Evolutionary conservation across 257 asterid species (phyloP).

Genomic region (Paulownia fortunei): DNA sequence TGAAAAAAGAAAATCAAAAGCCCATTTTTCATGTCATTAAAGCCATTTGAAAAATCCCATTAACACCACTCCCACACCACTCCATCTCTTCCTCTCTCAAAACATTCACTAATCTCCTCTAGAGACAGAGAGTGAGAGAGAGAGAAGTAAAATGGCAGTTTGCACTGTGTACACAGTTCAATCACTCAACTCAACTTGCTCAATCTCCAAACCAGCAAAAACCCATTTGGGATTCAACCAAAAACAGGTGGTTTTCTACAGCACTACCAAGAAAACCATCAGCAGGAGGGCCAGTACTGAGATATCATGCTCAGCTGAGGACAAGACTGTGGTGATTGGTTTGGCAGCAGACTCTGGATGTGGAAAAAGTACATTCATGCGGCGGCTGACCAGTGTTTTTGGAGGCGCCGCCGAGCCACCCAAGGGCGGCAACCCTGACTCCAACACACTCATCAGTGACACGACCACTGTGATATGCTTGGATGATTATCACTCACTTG

Average conservation of each 20-base stretch:
- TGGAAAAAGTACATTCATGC: constrained; percentile 97
- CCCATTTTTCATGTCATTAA: constrained; percentile 23
- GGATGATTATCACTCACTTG: constrained; percentile 96
- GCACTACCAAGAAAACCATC: constrained; percentile 31
- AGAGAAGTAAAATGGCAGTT: constrained; percentile 65
- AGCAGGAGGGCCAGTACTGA: not conserved
- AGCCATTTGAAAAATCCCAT: not conserved
- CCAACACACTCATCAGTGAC: constrained; percentile 90
- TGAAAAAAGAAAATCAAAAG: not conserved
- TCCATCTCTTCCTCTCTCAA: constrained; percentile 32
- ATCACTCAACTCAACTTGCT: constrained; percentile 66
- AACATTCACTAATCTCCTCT: constrained; percentile 16
- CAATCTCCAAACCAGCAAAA: constrained; percentile 75
- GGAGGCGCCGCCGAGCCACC: constrained; percentile 99
- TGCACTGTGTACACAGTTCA: constrained; percentile 73
- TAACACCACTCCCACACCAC: constrained; percentile 18
- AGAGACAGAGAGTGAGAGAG: constrained; percentile 34
- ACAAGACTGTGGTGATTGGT: constrained; percentile 78
- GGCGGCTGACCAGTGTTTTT: constrained; percentile 91
- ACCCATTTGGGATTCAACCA: constrained; percentile 70
- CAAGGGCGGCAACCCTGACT: constrained; percentile 93
- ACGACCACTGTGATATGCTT: constrained; percentile 88
- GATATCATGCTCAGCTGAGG: constrained; percentile 66
- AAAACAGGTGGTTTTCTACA: constrained; percentile 59
- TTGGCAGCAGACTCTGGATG: constrained; percentile 96